Evolutionary conservation across 1,284 basidiomycete genomes (phyloP), one percentile per base, ranked within the genome.

Genomic region (Fistulinella cinereoalba): DNA sequence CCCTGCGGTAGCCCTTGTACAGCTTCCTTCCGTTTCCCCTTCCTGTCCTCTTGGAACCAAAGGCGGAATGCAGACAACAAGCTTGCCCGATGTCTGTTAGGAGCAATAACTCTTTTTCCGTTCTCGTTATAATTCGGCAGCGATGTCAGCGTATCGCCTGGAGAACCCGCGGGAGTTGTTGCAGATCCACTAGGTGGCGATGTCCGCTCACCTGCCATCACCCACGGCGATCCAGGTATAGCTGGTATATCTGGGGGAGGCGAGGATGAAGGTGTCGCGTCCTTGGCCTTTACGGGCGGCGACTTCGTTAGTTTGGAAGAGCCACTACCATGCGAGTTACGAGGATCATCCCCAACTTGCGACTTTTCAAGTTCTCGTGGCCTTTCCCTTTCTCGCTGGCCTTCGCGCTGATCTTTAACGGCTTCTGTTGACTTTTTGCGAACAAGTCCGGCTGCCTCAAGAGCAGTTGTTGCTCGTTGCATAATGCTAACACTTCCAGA

Each of bases 401-500:
- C 69, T 46, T 81, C 75, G 48, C 75, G 76, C 40, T 81, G 75
- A 34, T 85, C 83, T 49, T 72, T 75, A 13, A 88, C 77, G 4
- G 69, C 83, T 60, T 92, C 89, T 0, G 77, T 68, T 3, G 84
- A 88, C 68, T 86, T 91, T 69, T 92, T 92, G 50, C 83, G 71
- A 37, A 90, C 86, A 9, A 92, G 69, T 1, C 86, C 86, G 6
- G 85, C 85, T 6, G 85, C 87, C 56, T 89, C 88, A 18, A 88
- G 73, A 4, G 92, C 92, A 0, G 91, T 94, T 0, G 92, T 94
- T 0, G 92, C 93, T 6, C 93, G 81, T 56, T 96, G 93, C 74
- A 97, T 88, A 66, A 97, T 95, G 60, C 86, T 94, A 45, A 96
- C 87, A 47, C 92, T 94, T 6, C 88, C 87, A 2, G 88, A 82